Base-by-base conservation (phyloP, 768 basidiomycete species). In the Nevesoporus exiguus region DNA sequence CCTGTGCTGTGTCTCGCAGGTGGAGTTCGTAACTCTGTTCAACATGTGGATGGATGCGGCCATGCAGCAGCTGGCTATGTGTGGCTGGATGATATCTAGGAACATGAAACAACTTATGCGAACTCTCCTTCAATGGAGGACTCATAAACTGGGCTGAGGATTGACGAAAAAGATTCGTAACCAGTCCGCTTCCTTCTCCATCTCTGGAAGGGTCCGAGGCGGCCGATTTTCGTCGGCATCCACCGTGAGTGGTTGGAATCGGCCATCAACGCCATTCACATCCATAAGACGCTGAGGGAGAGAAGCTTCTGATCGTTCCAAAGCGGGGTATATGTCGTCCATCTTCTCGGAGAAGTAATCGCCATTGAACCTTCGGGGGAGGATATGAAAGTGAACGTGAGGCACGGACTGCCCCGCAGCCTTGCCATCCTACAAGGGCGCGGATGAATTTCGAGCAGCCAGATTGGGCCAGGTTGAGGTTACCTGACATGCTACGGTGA, bases 361-460 rank as follows among this genome's bases (percentile, higher is more conserved):
- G 11, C 85, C 86, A 44, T 74, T 76, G 30, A 78, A 73, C 64
- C 85, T 85, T 2, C 96, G 84, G 21, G 97, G 97, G 5, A 99
- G 73, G 27, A 98, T 72, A 67, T 99, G 97, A 61, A 97, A 88
- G 71, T 99, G 97, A n/a, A 98, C 92, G 66, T 98, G 97, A 15
- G 71, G 66, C 40, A 74, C 60, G 6, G 80, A 80, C 70, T 88
- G 86, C 0, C 93, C 94, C 1, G 94, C 90, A 14, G 88, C 90
- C 56, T 78, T 79, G 13, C 95, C 94, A 64, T 98, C 93, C 90
- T 93, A 62, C 14, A 40, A 9, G 5, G 31, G 30, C 5, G 22
- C n/a, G 61, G 14, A 30, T 58, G 30, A 56, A 49, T 49, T 22
- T 36, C 37, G 43, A 54, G 27, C 25, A 1, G 21, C 3, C 17